Conservation (phyloP, 1,284 basidiomycete genomes). For the Pholiota adiposa region DNA sequence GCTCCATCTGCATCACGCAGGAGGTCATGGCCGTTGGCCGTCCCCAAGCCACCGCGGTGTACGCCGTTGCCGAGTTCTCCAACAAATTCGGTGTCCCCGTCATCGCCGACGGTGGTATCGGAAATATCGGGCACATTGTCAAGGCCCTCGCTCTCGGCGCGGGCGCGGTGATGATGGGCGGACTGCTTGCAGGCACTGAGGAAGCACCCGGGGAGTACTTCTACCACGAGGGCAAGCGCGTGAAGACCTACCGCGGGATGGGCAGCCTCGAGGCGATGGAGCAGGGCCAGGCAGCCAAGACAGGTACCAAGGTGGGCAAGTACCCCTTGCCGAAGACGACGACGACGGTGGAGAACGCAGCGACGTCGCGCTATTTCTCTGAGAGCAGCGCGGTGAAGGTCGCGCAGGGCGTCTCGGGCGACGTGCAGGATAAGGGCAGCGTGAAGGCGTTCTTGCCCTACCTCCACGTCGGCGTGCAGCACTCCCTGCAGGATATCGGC, state of each 20-base stretch:
- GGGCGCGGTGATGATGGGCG: slow-evolving; percentile 98
- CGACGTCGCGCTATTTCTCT: slow-evolving; percentile 96
- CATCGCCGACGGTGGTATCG: slow-evolving; percentile 97
- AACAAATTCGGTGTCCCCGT: slow-evolving; percentile 94
- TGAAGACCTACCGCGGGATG: slow-evolving; percentile 99
- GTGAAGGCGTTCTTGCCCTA: slow-evolving; percentile 93
- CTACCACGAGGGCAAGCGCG: slow-evolving; percentile 97
- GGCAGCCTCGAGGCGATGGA: slow-evolving; percentile 97
- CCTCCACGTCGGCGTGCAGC: slow-evolving; percentile 90
- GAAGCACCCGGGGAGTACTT: slow-evolving; percentile 99
- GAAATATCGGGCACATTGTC: slow-evolving; percentile 97
- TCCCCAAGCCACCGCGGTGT: slow-evolving; percentile 96
- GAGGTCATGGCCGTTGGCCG: slow-evolving; percentile 99
- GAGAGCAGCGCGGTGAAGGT: slow-evolving; percentile 96
- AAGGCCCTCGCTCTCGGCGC: slow-evolving; percentile 96
- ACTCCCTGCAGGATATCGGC: slow-evolving; percentile 96
- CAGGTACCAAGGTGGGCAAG: slow-evolving; percentile 44
- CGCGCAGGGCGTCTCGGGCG: slow-evolving; percentile 95
- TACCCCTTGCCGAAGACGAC: slow-evolving; percentile 50
- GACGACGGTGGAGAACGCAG: slow-evolving; percentile 86
- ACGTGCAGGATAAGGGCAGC: slow-evolving; percentile 97
- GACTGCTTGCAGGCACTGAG: slow-evolving; percentile 93
- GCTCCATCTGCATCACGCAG: slow-evolving; percentile 99
- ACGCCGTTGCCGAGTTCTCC: slow-evolving; percentile 94
- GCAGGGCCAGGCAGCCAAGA: slow-evolving; percentile 62